Conservation (phyloP, 2,329 filamentous ascomycete genomes). For the Curvularia eragrostidis region DNA sequence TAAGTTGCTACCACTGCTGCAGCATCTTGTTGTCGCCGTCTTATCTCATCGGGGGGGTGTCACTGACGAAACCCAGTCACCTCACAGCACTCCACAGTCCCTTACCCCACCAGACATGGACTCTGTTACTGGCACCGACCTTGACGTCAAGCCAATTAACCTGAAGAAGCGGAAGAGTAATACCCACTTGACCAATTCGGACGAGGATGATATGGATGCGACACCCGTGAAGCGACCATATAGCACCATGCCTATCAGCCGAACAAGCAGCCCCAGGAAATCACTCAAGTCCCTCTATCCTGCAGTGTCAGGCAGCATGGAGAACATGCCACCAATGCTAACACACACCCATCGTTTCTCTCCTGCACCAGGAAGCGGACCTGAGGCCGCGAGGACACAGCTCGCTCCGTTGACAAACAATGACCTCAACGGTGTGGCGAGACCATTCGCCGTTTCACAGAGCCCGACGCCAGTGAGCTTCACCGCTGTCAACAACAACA, state of each 20-base stretch:
- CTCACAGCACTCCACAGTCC: conserved; percentile 38
- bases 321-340: conserved; percentile 38
- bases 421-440: conserved; percentile 37
- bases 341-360: conserved; percentile 29
- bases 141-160: conserved; percentile 32
- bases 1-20: conserved; percentile 14
- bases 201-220: conserved; percentile 37
- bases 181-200: conserved; percentile 38
- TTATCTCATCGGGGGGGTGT: background rate
- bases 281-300: conserved; percentile 35
- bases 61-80: conserved; percentile 38
- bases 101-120: conserved; percentile 35
- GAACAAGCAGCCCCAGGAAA: conserved; percentile 40
- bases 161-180: conserved; percentile 46
- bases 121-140: conserved; percentile 27
- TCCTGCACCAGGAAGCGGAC: conserved; percentile 23
- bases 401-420: conserved; percentile 40
- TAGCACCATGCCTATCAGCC: conserved; percentile 35
- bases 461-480: conserved; percentile 27
- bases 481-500: conserved; percentile 37
- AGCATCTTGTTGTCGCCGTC: background rate
- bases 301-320: conserved; percentile 29
- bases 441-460: conserved; percentile 20
- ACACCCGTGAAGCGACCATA: conserved; percentile 41
- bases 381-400: conserved; percentile 34